A percentile compares a stretch with the other conserved stretches of the same genome.
Evolutionary conservation across 2,329 filamentous ascomycete species (phyloP).

Genomic region (Incumbomyces lentus): DNA sequence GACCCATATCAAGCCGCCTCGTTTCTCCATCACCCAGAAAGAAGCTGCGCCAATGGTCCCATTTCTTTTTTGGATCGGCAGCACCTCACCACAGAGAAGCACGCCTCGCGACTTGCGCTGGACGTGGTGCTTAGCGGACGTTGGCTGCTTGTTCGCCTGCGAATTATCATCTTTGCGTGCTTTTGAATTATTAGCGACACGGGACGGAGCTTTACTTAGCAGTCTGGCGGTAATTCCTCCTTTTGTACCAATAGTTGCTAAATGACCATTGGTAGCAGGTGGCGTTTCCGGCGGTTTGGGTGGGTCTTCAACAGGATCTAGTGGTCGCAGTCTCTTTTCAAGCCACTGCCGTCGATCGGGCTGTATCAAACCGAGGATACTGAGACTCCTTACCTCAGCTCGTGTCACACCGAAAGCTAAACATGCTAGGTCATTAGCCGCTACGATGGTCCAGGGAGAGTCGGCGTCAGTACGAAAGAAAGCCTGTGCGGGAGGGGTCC

Average conservation of each 20-base stretch:
- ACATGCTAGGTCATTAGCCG: slow-evolving; percentile 92
- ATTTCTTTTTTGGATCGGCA: slow-evolving; percentile 93
- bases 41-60: slow-evolving; percentile 85
- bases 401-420: slow-evolving; percentile 98
- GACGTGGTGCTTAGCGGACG: slow-evolving; percentile 53
- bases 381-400: slow-evolving; percentile 85
- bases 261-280: slow-evolving; percentile 25
- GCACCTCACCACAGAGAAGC: slow-evolving; percentile 89
- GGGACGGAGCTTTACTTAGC: slow-evolving; percentile 67
- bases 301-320: slow-evolving; percentile 48
- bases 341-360: slow-evolving; percentile 83
- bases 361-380: slow-evolving; percentile 88
- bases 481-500: slow-evolving; percentile 82
- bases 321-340: slow-evolving; percentile 60
- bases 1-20: slow-evolving; percentile 89
- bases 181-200: slow-evolving; percentile 36
- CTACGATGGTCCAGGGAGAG: slow-evolving; percentile 88
- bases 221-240: slow-evolving; percentile 80
- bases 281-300: slow-evolving; percentile 13
- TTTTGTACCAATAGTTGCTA: slow-evolving; percentile 50
- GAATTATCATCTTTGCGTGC: slow-evolving; percentile 51
- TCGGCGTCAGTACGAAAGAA: slow-evolving; percentile 94
- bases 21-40: slow-evolving; percentile 97
- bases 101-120: slow-evolving; percentile 76
- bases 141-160: slow-evolving; percentile 36